These are phyloP conservation scores for Puccinia horiana DNA, from an alignment of 1,284 basidiomycete genomes.

Conservation along the genomic window DNA sequence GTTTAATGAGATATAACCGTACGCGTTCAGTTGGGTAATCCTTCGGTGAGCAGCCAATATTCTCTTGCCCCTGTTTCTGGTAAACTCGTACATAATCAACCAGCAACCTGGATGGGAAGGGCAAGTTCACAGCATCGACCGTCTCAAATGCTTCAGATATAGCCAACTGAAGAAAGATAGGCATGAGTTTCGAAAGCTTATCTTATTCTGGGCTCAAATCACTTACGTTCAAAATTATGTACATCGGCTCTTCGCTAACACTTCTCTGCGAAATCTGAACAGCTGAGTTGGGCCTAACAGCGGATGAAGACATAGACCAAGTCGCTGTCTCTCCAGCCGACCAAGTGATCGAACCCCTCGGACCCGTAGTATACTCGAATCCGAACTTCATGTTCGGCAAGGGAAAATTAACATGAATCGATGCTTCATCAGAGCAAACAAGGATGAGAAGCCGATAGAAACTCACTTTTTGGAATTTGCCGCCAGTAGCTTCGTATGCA, in stretches of 20 bases:
- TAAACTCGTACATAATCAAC: slow-evolving; percentile 49
- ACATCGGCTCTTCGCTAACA: slow-evolving; percentile 55
- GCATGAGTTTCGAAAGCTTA: background rate
- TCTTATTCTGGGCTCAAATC: slow-evolving; percentile 49
- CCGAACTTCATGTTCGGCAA: slow-evolving; percentile 2
- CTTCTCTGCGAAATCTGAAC: slow-evolving; percentile 49
- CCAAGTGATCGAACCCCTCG: slow-evolving; percentile 49
- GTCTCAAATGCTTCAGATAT: slow-evolving; percentile 45
- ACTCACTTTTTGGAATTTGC: slow-evolving; percentile 51
- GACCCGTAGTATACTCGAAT: slow-evolving; percentile 48
- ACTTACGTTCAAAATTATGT: slow-evolving; percentile 56
- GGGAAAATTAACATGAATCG: background rate
- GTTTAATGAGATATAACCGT: background rate
- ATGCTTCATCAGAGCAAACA: slow-evolving; percentile 1
- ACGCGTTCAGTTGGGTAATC: slow-evolving; percentile 46
- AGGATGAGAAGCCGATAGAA: background rate
- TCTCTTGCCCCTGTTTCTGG: slow-evolving; percentile 39
- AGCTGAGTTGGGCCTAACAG: slow-evolving; percentile 42
- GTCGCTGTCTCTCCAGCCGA: slow-evolving; percentile 36
- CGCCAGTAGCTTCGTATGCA: slow-evolving; percentile 54
- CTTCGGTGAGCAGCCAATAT: slow-evolving; percentile 46
- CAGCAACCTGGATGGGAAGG: slow-evolving; percentile 22
- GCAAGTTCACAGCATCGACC: slow-evolving; percentile 34
- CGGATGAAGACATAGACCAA: slow-evolving; percentile 32
- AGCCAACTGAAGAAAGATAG: slow-evolving; percentile 13